Base-by-base conservation (phyloP, 148 eudicot species). In the Chenopodium berlandieri region DNA sequence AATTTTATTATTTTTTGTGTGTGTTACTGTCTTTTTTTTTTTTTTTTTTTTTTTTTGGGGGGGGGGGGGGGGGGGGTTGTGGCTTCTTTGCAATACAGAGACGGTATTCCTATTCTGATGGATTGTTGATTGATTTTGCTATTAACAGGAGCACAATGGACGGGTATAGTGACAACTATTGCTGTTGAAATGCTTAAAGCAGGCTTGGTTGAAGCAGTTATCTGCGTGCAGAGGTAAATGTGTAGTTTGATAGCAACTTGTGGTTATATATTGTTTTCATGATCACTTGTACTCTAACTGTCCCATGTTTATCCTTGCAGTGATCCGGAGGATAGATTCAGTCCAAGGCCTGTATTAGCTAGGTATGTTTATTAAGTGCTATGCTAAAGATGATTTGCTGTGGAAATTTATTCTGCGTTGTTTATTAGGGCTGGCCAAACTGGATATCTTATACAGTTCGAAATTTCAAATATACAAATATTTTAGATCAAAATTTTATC, bases 141-240 rank as follows among this genome's bases (percentile, higher is more conserved):
- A 73, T 73, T 75, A 3, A 23, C 75, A 95, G 99, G 97, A 82
- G 99, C 99, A 71, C 99, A 95, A 77, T 95, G 99, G 99, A 96
- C 99, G 52, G 98, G 99, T 76, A 94, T 96, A 85, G 98, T 96
- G 68, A 96, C 99, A 25, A 94, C 99, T 75, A 96, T 96, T 80
- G 99, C 99, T 32, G 87, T 96, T 77, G 98, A 94, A 89, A 96
- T 96, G 99, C 88, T 96, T 65, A 92, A 92, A 88, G 78, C 92
- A 79, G 98, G 94, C 79, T 85, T 87, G 87, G 99, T 96, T 13
- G 99, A 96, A 82, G 99, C 98, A 80, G 99, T 96, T 82, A 82
- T 96, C 76, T 96, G 99, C 81, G 99, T 96, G n/a, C 99, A 96
- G 83, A 96, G 99, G 99, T 95, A 87, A 69, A 72, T 60, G 34